Evolutionary conservation across 306 rosid species (phyloP).

Genomic region (Vicia faba): DNA sequence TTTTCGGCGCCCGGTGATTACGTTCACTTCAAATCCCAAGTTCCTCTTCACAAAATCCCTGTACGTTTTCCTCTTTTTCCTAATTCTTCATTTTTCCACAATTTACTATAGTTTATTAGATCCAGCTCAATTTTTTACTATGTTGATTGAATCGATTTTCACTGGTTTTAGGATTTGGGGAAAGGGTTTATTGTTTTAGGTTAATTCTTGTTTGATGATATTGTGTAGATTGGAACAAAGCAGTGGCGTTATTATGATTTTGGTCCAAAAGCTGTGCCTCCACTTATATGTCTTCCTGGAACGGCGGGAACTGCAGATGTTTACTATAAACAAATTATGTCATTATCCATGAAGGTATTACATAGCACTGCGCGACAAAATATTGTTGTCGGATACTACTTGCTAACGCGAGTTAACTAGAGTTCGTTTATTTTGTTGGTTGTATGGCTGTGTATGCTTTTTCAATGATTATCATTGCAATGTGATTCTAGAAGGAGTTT

Average conservation of each 20-base stretch:
- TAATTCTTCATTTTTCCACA: constrained; percentile 4
- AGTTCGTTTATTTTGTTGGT: constrained; percentile 16
- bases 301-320: constrained; percentile 97
- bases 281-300: constrained; percentile 97
- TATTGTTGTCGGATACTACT: constrained; percentile 10
- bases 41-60: constrained; percentile 97
- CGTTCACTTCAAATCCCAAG: constrained; percentile 97
- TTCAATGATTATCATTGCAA: constrained; percentile 20
- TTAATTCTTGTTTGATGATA: background rate
- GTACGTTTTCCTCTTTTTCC: constrained; percentile 46
- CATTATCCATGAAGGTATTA: constrained; percentile 83
- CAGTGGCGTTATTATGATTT: constrained; percentile 98
- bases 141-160: constrained; percentile 8
- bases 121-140: background rate
- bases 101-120: background rate
- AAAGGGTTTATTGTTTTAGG: background rate
- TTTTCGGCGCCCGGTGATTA: constrained; percentile 98
- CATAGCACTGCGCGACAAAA: constrained; percentile 1
- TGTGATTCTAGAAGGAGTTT: constrained; percentile 15
- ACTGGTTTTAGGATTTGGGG: background rate
- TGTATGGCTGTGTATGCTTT: constrained; percentile 9
- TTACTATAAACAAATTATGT: constrained; percentile 94
- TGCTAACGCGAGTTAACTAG: constrained; percentile 4
- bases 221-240: constrained; percentile 84
- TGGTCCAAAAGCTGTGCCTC: constrained; percentile 94